These are phyloP conservation scores for Balamuthia mandrillaris DNA, from an alignment of 208 protist species.

Conservation along the genomic window DNA sequence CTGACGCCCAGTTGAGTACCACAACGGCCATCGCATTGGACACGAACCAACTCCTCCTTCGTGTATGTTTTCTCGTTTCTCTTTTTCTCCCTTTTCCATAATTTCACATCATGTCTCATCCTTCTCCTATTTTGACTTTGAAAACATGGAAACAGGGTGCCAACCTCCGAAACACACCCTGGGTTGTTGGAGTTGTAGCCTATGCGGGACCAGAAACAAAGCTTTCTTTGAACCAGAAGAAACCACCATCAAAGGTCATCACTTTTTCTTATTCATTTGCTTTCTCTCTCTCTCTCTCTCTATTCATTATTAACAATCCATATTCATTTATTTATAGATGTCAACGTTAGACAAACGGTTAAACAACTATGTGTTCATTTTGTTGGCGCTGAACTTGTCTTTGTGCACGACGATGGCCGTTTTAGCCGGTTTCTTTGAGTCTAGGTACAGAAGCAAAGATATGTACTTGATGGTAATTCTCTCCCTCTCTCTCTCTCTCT, in stretches of 20 bases:
- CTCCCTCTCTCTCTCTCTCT: no score
- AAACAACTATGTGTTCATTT: constrained; percentile 4
- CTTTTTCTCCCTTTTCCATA: not conserved
- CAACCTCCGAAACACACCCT: constrained; percentile 61
- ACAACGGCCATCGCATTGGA: constrained; percentile 1
- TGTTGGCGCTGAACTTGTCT: not conserved
- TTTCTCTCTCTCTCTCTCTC: no score
- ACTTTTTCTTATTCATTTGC: no score
- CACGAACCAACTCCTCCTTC: constrained; percentile 10
- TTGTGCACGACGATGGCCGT: not conserved
- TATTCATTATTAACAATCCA: no score
- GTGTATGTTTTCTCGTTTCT: not conserved
- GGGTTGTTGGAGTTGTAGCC: constrained; percentile 58
- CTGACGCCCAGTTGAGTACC: no score
- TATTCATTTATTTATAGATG: no score
- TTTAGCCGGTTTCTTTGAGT: not conserved
- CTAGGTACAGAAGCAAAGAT: not conserved
- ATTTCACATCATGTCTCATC: not conserved
- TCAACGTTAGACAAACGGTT: no score
- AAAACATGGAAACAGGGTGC: constrained; percentile 1
- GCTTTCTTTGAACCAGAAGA: constrained; percentile 47
- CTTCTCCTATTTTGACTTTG: not conserved
- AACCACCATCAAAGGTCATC: constrained; percentile 53
- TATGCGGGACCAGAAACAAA: constrained; percentile 66
- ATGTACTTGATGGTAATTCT: not conserved